phyloP scores from a whole-genome alignment of 441 rosid genomes.

The Macaranga tanarius region DNA sequence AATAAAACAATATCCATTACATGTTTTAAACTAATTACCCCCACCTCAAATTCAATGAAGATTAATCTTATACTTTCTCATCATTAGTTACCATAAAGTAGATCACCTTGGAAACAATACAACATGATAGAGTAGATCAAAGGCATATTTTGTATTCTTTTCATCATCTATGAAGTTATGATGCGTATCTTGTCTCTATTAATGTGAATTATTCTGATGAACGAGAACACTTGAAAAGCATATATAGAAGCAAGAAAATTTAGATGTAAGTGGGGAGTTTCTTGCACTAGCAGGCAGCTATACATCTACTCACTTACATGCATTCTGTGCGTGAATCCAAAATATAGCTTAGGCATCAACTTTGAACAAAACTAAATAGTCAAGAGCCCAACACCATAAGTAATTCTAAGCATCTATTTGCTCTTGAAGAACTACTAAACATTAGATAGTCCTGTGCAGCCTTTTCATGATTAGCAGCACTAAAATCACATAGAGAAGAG shows the following conservation, averaged over 20 bases:
- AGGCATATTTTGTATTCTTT: not conserved
- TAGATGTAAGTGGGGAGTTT: too few relatives aligned
- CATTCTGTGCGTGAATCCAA: too few relatives aligned
- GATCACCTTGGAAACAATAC: too few relatives aligned
- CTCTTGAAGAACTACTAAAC: not conserved
- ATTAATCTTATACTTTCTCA: too few relatives aligned
- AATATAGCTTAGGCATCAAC: too few relatives aligned
- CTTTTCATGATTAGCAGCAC: not conserved
- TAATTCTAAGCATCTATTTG: not conserved
- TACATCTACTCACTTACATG: too few relatives aligned
- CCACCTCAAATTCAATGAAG: too few relatives aligned
- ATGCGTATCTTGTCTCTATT: not conserved
- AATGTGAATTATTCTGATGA: too few relatives aligned
- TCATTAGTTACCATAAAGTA: too few relatives aligned
- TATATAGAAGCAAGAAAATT: not conserved
- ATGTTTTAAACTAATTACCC: too few relatives aligned
- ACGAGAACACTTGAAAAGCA: not conserved
- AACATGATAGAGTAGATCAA: not conserved
- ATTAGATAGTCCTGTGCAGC: not conserved
- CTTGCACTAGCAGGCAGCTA: too few relatives aligned
- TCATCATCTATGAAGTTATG: not conserved
- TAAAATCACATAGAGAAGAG: slow-evolving; percentile 5
- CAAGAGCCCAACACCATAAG: not conserved
- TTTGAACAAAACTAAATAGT: not conserved
- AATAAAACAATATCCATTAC: too few relatives aligned